Percentiles rank a stretch among this genome's conserved stretches.
Conservation (phyloP, 192 early-diverging fungal genomes). For the Globomyces pollinis-pini region DNA sequence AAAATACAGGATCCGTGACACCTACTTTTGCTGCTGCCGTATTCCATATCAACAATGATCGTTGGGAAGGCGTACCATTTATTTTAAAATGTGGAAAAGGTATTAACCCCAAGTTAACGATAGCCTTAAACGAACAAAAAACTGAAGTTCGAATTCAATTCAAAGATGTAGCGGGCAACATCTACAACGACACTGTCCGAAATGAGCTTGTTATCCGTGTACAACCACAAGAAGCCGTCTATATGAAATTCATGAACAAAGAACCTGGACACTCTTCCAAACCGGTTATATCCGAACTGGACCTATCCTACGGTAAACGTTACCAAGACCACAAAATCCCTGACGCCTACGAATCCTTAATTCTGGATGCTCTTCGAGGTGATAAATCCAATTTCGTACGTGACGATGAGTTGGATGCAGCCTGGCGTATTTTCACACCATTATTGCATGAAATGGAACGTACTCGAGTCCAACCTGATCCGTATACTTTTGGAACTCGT, state of each 20-base stretch:
- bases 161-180: constrained; percentile 76
- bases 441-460: constrained; percentile 81
- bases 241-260: constrained; percentile 97
- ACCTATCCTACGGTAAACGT: constrained; percentile 84
- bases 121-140: constrained; percentile 85
- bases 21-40: constrained; percentile 88
- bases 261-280: constrained; percentile 78
- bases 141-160: constrained; percentile 95
- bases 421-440: constrained; percentile 98
- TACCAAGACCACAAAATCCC: constrained; percentile 87
- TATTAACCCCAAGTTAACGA: neutral
- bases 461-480: constrained; percentile 51
- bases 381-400: constrained; percentile 94
- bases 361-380: constrained; percentile 83
- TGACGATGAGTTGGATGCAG: constrained; percentile 71
- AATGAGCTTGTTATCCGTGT: constrained; percentile 96
- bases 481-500: constrained; percentile 75
- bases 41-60: constrained; percentile 86
- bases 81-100: constrained; percentile 62
- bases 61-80: constrained; percentile 90
- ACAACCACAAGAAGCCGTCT: constrained; percentile 90
- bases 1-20: constrained; percentile 52
- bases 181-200: constrained; percentile 69
- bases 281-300: constrained; percentile 83
- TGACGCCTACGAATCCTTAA: constrained; percentile 95